A percentile compares a stretch with the other conserved stretches of the same genome.
Conservation (phyloP, 768 basidiomycete genomes). For the Xerocomellus amylosporus region DNA sequence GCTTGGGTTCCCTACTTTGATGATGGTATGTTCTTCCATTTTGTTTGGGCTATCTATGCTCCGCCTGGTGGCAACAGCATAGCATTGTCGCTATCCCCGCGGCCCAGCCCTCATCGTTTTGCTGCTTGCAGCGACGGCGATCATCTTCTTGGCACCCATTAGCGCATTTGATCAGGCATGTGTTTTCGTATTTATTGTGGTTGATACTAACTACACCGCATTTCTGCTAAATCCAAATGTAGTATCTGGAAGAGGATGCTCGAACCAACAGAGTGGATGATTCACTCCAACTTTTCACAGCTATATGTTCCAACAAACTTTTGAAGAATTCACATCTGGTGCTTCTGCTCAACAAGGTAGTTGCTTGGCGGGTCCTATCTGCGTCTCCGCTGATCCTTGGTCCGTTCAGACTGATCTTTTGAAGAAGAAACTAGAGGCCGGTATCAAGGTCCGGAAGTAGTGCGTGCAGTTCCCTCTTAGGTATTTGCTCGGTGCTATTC, state of each 20-base stretch:
- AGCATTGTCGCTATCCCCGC: slow-evolving; percentile 15
- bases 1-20: slow-evolving; percentile 86
- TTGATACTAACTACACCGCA: slow-evolving; percentile 11
- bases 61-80: slow-evolving; percentile 15
- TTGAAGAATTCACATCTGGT: slow-evolving; percentile 71
- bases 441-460: slow-evolving; percentile 73
- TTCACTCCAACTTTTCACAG: slow-evolving; percentile 73
- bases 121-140: slow-evolving; percentile 58
- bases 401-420: slow-evolving; percentile 61
- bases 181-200: neutral
- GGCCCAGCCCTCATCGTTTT: slow-evolving; percentile 9
- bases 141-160: slow-evolving; percentile 85
- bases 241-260: slow-evolving; percentile 83
- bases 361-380: slow-evolving; percentile 2
- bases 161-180: slow-evolving; percentile 83
- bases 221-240: slow-evolving; percentile 3
- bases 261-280: slow-evolving; percentile 79
- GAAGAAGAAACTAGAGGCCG: slow-evolving; percentile 65
- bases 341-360: slow-evolving; percentile 76
- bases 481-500: neutral
- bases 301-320: slow-evolving; percentile 73
- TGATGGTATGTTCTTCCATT: slow-evolving; percentile 53
- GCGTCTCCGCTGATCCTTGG: slow-evolving; percentile 7
- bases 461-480: slow-evolving; percentile 38
- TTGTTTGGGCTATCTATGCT: slow-evolving; percentile 2